Conservation (phyloP, 2,329 filamentous ascomycete species). For the Calycina marina region DNA sequence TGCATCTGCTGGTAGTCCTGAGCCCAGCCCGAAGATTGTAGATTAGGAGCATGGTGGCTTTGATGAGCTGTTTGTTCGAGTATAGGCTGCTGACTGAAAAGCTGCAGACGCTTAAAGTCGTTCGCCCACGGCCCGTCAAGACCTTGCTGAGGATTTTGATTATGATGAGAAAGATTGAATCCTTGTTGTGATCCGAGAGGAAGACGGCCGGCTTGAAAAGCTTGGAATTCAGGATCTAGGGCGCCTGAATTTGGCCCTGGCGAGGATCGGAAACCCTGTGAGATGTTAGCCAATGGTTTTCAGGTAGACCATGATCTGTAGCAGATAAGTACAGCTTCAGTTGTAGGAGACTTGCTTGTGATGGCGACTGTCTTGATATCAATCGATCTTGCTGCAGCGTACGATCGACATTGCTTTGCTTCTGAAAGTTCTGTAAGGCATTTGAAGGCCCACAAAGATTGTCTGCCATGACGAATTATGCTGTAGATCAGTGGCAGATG, state of each 20-base stretch:
- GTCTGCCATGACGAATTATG: conserved; percentile 54
- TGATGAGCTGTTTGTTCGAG: too few relatives aligned
- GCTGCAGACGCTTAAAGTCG: conserved; percentile 33
- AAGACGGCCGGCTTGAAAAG: conserved; percentile 43
- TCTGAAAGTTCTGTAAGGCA: conserved; percentile 56
- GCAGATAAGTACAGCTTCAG: too few relatives aligned
- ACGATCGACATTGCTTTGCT: conserved; percentile 50
- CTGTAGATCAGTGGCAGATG: too few relatives aligned
- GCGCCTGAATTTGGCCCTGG: conserved; percentile 35
- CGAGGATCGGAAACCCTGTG: conserved; percentile 45
- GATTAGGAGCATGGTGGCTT: too few relatives aligned
- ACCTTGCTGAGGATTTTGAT: conserved; percentile 8
- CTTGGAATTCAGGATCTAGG: conserved; percentile 53
- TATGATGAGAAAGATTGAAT: conserved; percentile 11
- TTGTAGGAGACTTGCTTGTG: conserved; percentile 33
- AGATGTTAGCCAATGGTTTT: too few relatives aligned
- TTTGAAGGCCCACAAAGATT: conserved; percentile 59
- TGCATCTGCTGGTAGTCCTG: conserved; percentile 36
- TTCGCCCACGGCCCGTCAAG: conserved; percentile 22
- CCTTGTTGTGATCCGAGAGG: conserved; percentile 21
- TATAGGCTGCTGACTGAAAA: conserved; percentile 16
- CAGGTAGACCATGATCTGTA: too few relatives aligned
- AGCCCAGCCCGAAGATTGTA: too few relatives aligned
- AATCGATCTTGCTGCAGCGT: conserved; percentile 59
- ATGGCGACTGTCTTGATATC: conserved; percentile 34